Conservation (phyloP, 805 yeast genomes). For the Diddensiella transvaalensis region DNA sequence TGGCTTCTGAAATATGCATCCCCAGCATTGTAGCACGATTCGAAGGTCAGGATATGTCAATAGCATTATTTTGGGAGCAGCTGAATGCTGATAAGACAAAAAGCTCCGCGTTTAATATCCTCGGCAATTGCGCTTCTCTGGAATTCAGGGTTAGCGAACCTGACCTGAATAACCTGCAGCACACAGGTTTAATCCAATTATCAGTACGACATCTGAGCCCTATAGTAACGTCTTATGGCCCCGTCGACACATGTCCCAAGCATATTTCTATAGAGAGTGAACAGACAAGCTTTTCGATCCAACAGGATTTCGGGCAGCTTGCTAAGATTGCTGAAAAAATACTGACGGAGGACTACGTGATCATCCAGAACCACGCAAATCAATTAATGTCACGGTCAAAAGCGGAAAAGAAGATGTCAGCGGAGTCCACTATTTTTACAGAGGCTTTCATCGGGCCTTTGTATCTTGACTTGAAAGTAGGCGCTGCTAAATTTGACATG, state of each 20-base stretch:
- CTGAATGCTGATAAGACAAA: background rate
- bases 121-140: background rate
- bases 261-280: background rate
- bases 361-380: background rate
- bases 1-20: background rate
- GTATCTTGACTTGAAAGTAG: background rate
- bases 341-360: conserved; percentile 1
- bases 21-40: background rate
- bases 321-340: background rate
- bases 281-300: conserved; percentile 7
- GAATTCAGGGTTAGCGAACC: background rate
- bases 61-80: background rate
- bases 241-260: background rate
- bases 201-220: background rate
- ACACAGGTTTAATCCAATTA: background rate
- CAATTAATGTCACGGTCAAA: background rate
- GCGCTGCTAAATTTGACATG: background rate
- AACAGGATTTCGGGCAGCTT: background rate
- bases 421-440: background rate
- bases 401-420: background rate
- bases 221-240: conserved; percentile 1
- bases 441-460: conserved; percentile 2
- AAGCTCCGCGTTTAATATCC: background rate
- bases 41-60: background rate
- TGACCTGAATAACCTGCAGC: no score